Evolutionary conservation across 345 rosid species (phyloP).

Genomic region (Microcos paniculata): DNA sequence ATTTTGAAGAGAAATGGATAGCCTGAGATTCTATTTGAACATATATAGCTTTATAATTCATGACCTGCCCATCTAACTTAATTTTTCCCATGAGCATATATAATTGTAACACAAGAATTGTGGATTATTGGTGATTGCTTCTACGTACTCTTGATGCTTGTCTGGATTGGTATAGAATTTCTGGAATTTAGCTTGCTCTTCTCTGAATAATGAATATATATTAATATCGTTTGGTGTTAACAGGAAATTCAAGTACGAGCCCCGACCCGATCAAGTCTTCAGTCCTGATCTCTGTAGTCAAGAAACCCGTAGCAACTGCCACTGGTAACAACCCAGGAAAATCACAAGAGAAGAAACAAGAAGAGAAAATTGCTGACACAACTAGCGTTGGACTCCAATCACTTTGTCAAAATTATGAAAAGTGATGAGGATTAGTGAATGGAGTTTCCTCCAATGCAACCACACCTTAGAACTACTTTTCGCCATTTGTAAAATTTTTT

Average conservation of each 20-base stretch:
- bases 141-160: too few relatives aligned
- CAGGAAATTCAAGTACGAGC: slow-evolving; percentile 30
- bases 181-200: neutral
- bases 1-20: too few relatives aligned
- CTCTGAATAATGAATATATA: neutral
- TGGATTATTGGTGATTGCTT: neutral
- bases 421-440: slow-evolving; percentile 56
- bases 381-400: slow-evolving; percentile 43
- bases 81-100: neutral
- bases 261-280: slow-evolving; percentile 21
- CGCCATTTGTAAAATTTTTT: too few relatives aligned
- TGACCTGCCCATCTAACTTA: too few relatives aligned
- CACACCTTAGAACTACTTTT: too few relatives aligned
- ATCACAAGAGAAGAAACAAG: too few relatives aligned
- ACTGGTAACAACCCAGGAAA: slow-evolving; percentile 15
- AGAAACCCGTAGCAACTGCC: slow-evolving; percentile 40
- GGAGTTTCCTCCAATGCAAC: neutral
- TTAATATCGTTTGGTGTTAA: neutral
- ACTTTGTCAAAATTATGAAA: slow-evolving; percentile 59
- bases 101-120: neutral
- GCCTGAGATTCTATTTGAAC: neutral
- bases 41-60: too few relatives aligned
- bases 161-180: neutral
- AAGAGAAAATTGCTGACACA: slow-evolving; percentile 18
- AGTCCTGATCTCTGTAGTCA: slow-evolving; percentile 46